phyloP scores from a whole-genome alignment of 352 stramenopile genomes.

The Blastocystis sp. region DNA sequence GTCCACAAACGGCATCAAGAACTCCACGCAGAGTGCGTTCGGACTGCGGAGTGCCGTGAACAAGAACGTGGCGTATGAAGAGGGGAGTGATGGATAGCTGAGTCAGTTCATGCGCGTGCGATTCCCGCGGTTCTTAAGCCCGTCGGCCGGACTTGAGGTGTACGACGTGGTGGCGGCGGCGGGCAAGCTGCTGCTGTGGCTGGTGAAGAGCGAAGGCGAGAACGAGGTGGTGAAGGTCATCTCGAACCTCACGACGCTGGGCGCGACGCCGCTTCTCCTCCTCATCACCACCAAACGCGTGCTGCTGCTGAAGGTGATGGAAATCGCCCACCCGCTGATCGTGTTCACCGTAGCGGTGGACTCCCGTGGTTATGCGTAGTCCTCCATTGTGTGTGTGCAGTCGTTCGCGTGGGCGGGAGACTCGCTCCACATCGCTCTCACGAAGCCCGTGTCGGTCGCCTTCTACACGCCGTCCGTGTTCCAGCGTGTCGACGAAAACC shows the following conservation, averaged over 20 bases:
- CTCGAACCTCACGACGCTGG: background rate
- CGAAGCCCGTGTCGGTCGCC: constrained; percentile 13
- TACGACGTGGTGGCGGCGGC: constrained; percentile 25
- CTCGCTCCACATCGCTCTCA: background rate
- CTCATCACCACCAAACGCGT: constrained; percentile 36
- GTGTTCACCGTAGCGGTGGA: constrained; percentile 14
- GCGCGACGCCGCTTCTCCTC: background rate
- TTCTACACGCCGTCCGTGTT: constrained; percentile 14
- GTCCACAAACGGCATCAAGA: constrained; percentile 62
- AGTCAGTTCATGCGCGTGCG: constrained; percentile 24
- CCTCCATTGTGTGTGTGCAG: background rate
- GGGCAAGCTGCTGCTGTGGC: constrained; percentile 14
- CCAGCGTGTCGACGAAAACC: background rate
- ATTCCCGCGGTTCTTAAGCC: background rate
- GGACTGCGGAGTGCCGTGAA: background rate
- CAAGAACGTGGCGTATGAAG: background rate
- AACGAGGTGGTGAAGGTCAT: background rate
- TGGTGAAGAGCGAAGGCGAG: background rate
- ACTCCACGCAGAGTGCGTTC: constrained; percentile 32
- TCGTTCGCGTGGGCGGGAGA: background rate
- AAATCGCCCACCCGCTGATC: background rate
- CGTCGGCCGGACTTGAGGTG: background rate
- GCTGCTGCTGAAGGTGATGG: background rate
- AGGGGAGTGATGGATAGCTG: background rate
- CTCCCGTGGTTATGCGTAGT: constrained; percentile 9